Evolutionary conservation across 176 grass and related monocot species (phyloP).

Genomic region (Calamus simplicifolius): DNA sequence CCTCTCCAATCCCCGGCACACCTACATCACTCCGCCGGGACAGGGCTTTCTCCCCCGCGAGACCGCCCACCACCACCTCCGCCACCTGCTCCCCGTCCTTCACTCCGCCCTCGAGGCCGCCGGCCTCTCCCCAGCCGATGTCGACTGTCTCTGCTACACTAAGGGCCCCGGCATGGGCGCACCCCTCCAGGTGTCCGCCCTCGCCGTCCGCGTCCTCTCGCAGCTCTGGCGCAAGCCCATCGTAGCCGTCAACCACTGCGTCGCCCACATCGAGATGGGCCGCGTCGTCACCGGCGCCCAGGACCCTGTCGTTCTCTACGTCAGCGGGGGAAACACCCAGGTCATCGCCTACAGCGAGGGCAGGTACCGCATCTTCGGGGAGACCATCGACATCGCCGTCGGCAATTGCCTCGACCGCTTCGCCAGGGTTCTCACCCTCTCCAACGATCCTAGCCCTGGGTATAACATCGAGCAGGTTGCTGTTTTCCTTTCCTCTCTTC

Average conservation of each 20-base stretch:
- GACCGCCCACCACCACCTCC: slow-evolving; percentile 80
- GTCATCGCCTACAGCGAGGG: slow-evolving; percentile 29
- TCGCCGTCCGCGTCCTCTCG: slow-evolving; percentile 56
- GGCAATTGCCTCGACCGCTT: slow-evolving; percentile 61
- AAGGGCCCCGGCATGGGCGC: slow-evolving; percentile 88
- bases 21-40: slow-evolving; percentile 87
- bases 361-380: slow-evolving; percentile 20
- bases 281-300: slow-evolving; percentile 40
- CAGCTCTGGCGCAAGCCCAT: slow-evolving; percentile 71
- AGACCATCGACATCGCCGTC: slow-evolving; percentile 28
- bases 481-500: too few species aligned
- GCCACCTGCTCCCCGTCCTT: slow-evolving; percentile 71
- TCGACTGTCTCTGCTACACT: slow-evolving; percentile 92
- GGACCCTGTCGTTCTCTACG: slow-evolving; percentile 42
- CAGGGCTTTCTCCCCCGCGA: slow-evolving; percentile 88
- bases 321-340: slow-evolving; percentile 35
- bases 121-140: slow-evolving; percentile 32
- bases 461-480: slow-evolving; percentile 47
- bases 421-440: slow-evolving; percentile 49
- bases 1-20: slow-evolving; percentile 84
- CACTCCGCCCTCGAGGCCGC: slow-evolving; percentile 39
- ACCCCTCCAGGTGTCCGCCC: slow-evolving; percentile 78
- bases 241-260: slow-evolving; percentile 72
- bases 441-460: slow-evolving; percentile 42
- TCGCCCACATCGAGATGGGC: slow-evolving; percentile 62